Base-by-base conservation (phyloP, 805 yeast genomes). In the Ogataea philodendri region DNA sequence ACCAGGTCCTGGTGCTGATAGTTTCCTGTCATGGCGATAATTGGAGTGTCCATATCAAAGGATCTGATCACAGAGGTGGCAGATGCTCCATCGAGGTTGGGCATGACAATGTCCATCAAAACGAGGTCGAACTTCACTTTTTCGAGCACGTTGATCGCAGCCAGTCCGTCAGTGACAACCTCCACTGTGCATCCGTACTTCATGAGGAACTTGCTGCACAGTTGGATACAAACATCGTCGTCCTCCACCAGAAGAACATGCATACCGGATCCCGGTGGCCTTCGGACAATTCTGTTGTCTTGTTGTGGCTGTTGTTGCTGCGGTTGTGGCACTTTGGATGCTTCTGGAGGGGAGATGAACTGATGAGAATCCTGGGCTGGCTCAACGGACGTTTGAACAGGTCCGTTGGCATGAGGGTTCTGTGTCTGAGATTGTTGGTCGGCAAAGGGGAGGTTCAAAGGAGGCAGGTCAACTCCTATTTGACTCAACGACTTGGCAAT, bases 171-270 rank as follows among this genome's bases (percentile, higher is more conserved):
- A 5, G 87, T 82, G 0, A 86, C 97, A 13, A 88, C 86, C 30
- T 93, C 90, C 4, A 90, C 96, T 9, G 87, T 79, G 58, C 96
- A 89, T 0, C 97, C 97, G 57, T 84, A 87, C 52, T 86, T 84
- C 54, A 77, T 75, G 39, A 93, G 60, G 53, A 93, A 86, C 56
- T 85, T 84, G 7, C 84, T 70, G 49, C 96, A 85, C 7, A 90
- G 67, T 45, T 83, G 85, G 35, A 87, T 83, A 49, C 96, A 84
- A 23, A 84, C 85, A 24, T 74, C 76, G 57, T 82, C 94, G 60
- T 83, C 94, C 59, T 83, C 94, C 10, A 84, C 93, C 16, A 84
- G 60, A 26, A 83, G 62, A 3, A 84, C 90, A 52, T 81, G 88
- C 56, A 81, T 77, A 15, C 57, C 57, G 2, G 65, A 57, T 2